These are phyloP conservation scores for Aspergillus cristatus DNA, from an alignment of 495 filamentous ascomycete species.

Conservation along the genomic window DNA sequence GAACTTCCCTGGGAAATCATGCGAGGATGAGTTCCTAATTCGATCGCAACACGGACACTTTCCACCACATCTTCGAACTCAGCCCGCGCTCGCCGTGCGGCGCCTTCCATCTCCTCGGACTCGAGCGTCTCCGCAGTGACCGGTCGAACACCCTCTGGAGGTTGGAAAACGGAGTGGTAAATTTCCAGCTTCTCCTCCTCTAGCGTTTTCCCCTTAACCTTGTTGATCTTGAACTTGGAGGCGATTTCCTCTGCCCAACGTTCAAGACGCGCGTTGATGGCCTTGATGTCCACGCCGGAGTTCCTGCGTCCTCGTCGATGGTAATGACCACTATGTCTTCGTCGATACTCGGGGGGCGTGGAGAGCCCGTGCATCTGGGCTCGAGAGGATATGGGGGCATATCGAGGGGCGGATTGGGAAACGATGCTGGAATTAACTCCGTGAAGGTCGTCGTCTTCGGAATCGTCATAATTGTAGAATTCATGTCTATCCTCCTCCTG, in stretches of 20 bases:
- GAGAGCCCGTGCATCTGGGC: constrained; percentile 37
- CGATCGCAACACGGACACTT: constrained; percentile 81
- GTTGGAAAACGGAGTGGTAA: constrained; percentile 91
- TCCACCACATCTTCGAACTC: constrained; percentile 88
- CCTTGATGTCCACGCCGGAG: constrained; percentile 94
- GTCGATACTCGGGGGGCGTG: constrained; percentile 32
- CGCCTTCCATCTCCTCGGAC: constrained; percentile 42
- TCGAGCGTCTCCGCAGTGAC: constrained; percentile 67
- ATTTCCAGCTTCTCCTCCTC: constrained; percentile 91
- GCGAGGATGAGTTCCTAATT: constrained; percentile 83
- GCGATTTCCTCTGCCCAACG: constrained; percentile 98
- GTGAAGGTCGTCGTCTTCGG: constrained; percentile 55
- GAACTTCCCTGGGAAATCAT: constrained; percentile 97
- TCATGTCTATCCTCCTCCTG: constrained; percentile 75
- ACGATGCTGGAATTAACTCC: constrained; percentile 44
- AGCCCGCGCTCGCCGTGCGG: constrained; percentile 55
- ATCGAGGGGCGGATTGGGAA: constrained; percentile 56
- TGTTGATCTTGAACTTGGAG: constrained; percentile 85
- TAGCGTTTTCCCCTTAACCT: constrained; percentile 61
- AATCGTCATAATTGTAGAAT: constrained; percentile 53
- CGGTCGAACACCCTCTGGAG: constrained; percentile 74
- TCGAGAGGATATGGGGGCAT: constrained; percentile 52
- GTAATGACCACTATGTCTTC: constrained; percentile 37
- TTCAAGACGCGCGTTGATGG: constrained; percentile 93
- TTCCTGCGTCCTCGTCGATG: constrained; percentile 57